These are phyloP conservation scores for Fragilaria crotonensis DNA, from an alignment of 108 stramenopile genomes.

Conservation along the genomic window DNA sequence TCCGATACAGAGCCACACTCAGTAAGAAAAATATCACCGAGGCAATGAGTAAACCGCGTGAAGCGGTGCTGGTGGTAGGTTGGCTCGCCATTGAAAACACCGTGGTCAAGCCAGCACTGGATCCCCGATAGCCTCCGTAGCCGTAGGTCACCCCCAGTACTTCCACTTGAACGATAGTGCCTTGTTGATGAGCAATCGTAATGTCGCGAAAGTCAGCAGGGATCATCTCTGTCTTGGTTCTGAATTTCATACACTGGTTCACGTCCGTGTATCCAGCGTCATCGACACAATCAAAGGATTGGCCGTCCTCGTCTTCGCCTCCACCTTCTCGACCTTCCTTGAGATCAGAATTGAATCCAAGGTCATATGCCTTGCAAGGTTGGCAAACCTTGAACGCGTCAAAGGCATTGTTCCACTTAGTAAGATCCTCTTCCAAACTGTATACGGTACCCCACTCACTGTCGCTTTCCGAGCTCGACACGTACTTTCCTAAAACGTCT, in stretches of 20 bases:
- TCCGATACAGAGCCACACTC: no score
- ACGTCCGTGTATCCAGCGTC: conserved; percentile 41
- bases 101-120: no score
- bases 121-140: not conserved
- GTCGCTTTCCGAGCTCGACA: no score
- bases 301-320: conserved; percentile 3
- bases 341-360: conserved; percentile 15
- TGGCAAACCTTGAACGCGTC: conserved; percentile 48
- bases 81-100: no score
- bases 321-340: conserved; percentile 6
- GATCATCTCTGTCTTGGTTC: conserved; percentile 14
- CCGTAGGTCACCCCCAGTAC: conserved; percentile 2
- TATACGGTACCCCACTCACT: conserved; percentile 17
- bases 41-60: no score
- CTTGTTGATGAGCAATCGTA: conserved; percentile 34
- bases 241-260: conserved; percentile 49
- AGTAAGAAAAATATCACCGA: no score
- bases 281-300: conserved; percentile 42
- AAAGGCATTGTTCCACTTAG: conserved; percentile 36
- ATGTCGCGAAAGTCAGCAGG: conserved; percentile 36
- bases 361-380: conserved; percentile 44
- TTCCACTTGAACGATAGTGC: conserved; percentile 19
- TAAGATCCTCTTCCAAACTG: conserved; percentile 11
- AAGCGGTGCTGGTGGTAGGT: no score
- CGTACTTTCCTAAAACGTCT: conserved; percentile 1